Percentiles rank a stretch among this genome's conserved stretches.
Evolutionary conservation across 2,329 filamentous ascomycete species (phyloP).

Genomic region (Claviceps cyperi): DNA sequence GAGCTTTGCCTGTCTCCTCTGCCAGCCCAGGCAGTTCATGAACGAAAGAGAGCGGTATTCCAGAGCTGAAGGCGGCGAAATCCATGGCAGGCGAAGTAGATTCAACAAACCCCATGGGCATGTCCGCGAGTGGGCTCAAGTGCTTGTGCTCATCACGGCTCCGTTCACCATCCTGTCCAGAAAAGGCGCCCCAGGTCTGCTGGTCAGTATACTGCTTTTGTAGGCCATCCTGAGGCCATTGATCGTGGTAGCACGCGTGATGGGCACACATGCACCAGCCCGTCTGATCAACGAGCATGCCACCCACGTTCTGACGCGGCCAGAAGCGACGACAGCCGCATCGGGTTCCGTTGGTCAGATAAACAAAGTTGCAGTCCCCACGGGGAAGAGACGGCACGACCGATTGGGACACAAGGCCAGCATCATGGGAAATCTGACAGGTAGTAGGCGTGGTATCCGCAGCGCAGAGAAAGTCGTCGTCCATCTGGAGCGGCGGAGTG

Average conservation of each 20-base stretch:
- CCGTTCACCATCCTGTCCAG: slow-evolving; percentile 38
- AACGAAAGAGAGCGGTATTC: slow-evolving; percentile 20
- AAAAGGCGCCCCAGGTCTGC: slow-evolving; percentile 8
- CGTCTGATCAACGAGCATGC: slow-evolving; percentile 26
- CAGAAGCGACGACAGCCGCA: slow-evolving; percentile 50
- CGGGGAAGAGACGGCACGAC: slow-evolving; percentile 27
- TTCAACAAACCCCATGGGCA: slow-evolving; percentile 26
- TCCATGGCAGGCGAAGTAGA: slow-evolving; percentile 23
- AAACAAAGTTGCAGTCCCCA: slow-evolving; percentile 44
- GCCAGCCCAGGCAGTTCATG: slow-evolving; percentile 16
- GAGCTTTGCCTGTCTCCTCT: slow-evolving; percentile 11
- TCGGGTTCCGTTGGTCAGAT: slow-evolving; percentile 35
- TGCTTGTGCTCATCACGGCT: slow-evolving; percentile 33
- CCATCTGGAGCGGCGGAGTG: slow-evolving; percentile 25
- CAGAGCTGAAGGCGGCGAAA: slow-evolving; percentile 22
- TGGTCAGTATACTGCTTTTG: slow-evolving; percentile 10
- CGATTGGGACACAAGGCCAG: slow-evolving; percentile 14
- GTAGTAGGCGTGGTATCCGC: slow-evolving; percentile 28
- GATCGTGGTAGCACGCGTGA: slow-evolving; percentile 47
- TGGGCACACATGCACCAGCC: slow-evolving; percentile 49
- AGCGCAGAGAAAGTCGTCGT: slow-evolving; percentile 33
- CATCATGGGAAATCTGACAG: slow-evolving; percentile 43
- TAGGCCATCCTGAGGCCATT: slow-evolving; percentile 16
- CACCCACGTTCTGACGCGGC: slow-evolving; percentile 26
- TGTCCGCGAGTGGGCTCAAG: slow-evolving; percentile 37